Evolutionary conservation across 352 stramenopile genomes (phyloP), one percentile per base, ranked within the genome.

Genomic region (Globisporangium barbulae): DNA sequence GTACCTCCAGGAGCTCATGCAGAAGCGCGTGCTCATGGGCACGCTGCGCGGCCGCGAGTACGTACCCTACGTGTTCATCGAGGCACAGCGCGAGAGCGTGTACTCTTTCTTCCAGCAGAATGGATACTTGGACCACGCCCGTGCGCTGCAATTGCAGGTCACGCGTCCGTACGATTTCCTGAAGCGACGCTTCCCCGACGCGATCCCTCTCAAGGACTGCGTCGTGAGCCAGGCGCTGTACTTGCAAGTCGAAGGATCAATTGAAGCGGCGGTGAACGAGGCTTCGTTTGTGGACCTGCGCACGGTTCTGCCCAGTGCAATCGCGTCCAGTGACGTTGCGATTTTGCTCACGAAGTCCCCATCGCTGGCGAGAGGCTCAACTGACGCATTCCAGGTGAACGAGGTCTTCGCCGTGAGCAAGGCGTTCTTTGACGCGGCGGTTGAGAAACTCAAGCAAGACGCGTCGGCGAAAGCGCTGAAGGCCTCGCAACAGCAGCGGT

Each of bases 41-140:
- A 77, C 70, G 21, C 52, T 94, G 30, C 72, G 83, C 41, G 85
- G 85, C 15, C 72, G 83, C 1, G 87, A 94, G 64, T 95, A 90
- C 64, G 78, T 95, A 21, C 87, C 87, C 8, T 85, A 78, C 54
- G 78, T 90, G 21, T 95, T 95, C 49, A 71, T 93, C 53, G 82
- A 81, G 5, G 74, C 81, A 1, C 87, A 95, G 70, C 76, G 81
- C 13, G 75, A 85, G 63, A 85, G 73, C 49, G 82, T 94, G 74
- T 89, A 83, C 70, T 89, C 78, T n/a, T 95, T 95, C 62, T 95
- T 94, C 61, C 74, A 89, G 69, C 75, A 93, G 63, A 95, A 95
- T 59, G 82, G 83, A 31, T 95, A 89, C 62, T 60, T 94, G 33
- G 77, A 89, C 35, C 74, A 93, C 55, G 53, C 72, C 12, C 69